Conservation (phyloP, 176 grass and related monocot genomes). For the Eragrostis nindensis region DNA sequence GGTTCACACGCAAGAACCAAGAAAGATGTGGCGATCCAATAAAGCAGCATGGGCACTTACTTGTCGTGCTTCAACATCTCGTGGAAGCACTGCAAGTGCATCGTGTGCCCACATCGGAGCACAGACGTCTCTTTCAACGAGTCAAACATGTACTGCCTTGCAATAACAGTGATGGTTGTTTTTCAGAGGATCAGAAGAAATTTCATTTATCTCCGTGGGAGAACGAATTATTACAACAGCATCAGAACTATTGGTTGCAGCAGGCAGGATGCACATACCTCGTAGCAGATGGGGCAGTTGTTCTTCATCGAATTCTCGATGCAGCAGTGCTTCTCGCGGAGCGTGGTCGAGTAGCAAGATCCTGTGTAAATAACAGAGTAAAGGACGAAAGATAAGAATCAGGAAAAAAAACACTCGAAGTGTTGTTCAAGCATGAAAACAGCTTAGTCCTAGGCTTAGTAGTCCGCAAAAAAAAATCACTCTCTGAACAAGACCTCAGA, state of each 20-base stretch:
- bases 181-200: background rate
- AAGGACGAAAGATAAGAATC: background rate
- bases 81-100: constrained; percentile 75
- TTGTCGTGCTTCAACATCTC: constrained; percentile 97
- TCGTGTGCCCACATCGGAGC: constrained; percentile 89
- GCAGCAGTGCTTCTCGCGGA: constrained; percentile 72
- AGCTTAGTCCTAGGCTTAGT: too few species aligned
- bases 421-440: background rate
- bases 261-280: constrained; percentile 50
- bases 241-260: background rate
- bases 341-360: constrained; percentile 74
- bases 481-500: background rate
- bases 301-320: constrained; percentile 92
- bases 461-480: background rate
- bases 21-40: background rate
- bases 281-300: constrained; percentile 90
- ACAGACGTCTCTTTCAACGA: constrained; percentile 79
- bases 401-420: background rate
- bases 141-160: constrained; percentile 80
- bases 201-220: too few species aligned
- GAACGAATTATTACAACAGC: background rate
- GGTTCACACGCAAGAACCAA: constrained; percentile 31
- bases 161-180: background rate
- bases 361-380: constrained; percentile 32
- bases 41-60: constrained; percentile 52